phyloP scores from a whole-genome alignment of 441 rosid genomes.

The Isatis lusitanica region DNA sequence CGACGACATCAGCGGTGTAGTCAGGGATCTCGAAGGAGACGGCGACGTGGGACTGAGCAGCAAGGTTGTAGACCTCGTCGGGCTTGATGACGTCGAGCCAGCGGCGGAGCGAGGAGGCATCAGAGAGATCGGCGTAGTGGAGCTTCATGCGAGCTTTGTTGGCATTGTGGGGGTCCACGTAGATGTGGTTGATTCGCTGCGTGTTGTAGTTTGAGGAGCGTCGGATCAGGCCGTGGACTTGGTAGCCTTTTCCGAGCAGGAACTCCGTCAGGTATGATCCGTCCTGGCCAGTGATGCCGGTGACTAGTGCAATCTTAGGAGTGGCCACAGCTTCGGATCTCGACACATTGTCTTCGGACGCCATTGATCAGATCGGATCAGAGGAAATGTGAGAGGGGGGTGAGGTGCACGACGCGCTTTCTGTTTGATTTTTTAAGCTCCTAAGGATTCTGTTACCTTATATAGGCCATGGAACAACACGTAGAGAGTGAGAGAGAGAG shows the following conservation, averaged over 20 bases:
- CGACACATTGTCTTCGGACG: conserved; percentile 30
- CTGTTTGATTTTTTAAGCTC: conserved; percentile 21
- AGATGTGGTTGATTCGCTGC: conserved; percentile 87
- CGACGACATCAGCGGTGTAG: conserved; percentile 82
- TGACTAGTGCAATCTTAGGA: conserved; percentile 57
- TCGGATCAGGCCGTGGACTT: conserved; percentile 83
- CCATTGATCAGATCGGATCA: conserved; percentile 38
- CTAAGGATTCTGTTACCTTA: neutral
- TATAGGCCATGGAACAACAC: neutral
- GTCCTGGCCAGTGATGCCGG: conserved; percentile 93
- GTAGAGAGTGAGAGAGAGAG: neutral
- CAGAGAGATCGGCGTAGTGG: conserved; percentile 84
- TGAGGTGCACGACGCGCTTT: conserved; percentile 16
- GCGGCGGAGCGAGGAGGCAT: conserved; percentile 85
- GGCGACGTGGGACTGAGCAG: conserved; percentile 85
- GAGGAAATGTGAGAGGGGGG: neutral
- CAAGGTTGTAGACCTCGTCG: conserved; percentile 85
- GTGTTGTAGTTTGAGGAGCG: conserved; percentile 90
- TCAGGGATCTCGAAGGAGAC: conserved; percentile 90
- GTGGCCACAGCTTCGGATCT: conserved; percentile 34
- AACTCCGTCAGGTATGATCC: conserved; percentile 88
- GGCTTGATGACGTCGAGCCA: conserved; percentile 82
- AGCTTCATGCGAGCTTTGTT: conserved; percentile 89
- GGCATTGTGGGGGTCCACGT: conserved; percentile 81
- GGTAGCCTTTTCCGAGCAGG: conserved; percentile 71